Evolutionary conservation across 768 basidiomycete genomes (phyloP).

Genomic region (Lactarius deliciosus): DNA sequence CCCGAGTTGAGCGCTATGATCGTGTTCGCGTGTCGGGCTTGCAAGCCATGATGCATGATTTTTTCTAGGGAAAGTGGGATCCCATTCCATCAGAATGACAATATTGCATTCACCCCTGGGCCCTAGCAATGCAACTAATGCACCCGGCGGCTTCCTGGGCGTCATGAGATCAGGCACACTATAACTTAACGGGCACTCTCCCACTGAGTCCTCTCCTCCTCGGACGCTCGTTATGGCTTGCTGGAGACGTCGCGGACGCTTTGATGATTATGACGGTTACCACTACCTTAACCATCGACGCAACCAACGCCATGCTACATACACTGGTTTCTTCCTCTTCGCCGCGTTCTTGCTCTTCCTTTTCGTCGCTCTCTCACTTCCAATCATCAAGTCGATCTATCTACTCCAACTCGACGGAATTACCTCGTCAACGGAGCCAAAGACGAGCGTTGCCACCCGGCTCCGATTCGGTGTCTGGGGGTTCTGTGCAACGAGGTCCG

Average conservation of each 20-base stretch:
- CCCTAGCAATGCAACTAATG: background rate
- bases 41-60: background rate
- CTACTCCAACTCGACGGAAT: conserved; percentile 49
- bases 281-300: conserved; percentile 11
- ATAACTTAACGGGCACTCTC: background rate
- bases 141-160: background rate
- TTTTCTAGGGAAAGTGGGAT: background rate
- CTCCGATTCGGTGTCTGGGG: conserved; percentile 84
- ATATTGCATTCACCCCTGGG: background rate
- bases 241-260: background rate
- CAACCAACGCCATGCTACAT: conserved; percentile 48
- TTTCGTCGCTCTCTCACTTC: conserved; percentile 70
- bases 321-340: conserved; percentile 52
- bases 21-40: background rate
- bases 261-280: conserved; percentile 3
- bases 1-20: background rate
- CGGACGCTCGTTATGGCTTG: background rate
- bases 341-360: conserved; percentile 70
- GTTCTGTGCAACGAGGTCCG: conserved; percentile 61
- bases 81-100: background rate
- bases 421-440: conserved; percentile 34
- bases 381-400: conserved; percentile 71
- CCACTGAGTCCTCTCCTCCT: background rate
- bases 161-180: conserved; percentile 3
- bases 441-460: conserved; percentile 55